Evolutionary conservation across 805 yeast species (phyloP), one percentile per base, ranked within the genome.

Genomic region (Maudiozyma bulderi): DNA sequence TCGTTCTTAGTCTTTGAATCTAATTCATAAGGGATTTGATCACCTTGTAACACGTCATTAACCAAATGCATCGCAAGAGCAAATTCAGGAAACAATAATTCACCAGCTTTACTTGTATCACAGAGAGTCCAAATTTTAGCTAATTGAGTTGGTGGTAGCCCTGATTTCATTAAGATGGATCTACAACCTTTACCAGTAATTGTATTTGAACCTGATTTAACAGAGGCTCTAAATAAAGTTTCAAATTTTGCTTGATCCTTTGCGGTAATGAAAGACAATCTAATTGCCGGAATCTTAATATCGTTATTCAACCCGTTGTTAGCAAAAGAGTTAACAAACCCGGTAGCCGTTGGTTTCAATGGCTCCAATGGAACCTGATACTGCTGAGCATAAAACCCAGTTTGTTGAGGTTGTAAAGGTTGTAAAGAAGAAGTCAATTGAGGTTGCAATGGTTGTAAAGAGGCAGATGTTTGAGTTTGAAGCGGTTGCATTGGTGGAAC

Each of bases 51-150:
- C 0, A 84, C 84, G 59, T 80, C 68, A 57, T 86, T 84, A 62
- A 95, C 89, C 57, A 91, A 73, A 65, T 89, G 91, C 73, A 91
- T 80, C 14, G 96, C 89, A 55, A 91, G 73, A 13, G 95, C 95
- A 73, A 91, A 91, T 66, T 91, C 97, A 2, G 98, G 98, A 62
- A 90, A 91, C 57, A 91, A 69, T 52, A 91, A 76, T 48, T 80
- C 75, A 1, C 98, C 98, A 7, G 93, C 82, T 58, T 80, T 84
- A 57, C 82, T 85, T 2, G 95, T 83, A 61, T 91, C 98, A n/a
- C 95, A 78, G 50, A 91, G 71, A 28, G 84, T 81, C 98, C 98
- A 91, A 52, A 91, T 84, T 57, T 80, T 87, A 3, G 91, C 91
- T 57, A 91, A 73, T 41, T 82, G 79, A 29, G 77, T 73, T 3